Evolutionary conservation across 768 basidiomycete genomes (phyloP).

Genomic region (Ephemerocybe angulata): DNA sequence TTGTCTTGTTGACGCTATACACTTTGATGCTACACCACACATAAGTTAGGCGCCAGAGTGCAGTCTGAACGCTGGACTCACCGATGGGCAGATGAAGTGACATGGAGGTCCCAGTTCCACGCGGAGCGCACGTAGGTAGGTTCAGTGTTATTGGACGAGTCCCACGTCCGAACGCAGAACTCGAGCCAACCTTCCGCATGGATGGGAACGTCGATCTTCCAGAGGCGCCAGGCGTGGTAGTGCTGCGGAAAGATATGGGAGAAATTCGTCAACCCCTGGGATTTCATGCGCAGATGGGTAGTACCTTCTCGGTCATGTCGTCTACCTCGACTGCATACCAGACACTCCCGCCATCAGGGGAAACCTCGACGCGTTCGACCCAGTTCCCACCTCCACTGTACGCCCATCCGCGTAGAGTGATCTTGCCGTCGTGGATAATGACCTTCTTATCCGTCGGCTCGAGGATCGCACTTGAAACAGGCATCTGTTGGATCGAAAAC

Average conservation of each 20-base stretch:
- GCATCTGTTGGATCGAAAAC: conserved; percentile 57
- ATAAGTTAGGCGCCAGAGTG: neutral
- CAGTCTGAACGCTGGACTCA: conserved; percentile 5
- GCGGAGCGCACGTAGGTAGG: conserved; percentile 52
- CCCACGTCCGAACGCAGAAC: conserved; percentile 54
- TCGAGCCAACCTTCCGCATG: conserved; percentile 57
- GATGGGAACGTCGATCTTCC: conserved; percentile 48
- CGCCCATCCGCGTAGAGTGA: conserved; percentile 41
- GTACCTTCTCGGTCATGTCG: conserved; percentile 48
- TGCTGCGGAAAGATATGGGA: conserved; percentile 39
- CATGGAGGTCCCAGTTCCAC: conserved; percentile 55
- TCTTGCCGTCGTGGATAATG: conserved; percentile 45
- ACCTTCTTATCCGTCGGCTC: conserved; percentile 41
- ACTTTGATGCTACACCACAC: conserved; percentile 40
- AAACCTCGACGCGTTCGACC: conserved; percentile 55
- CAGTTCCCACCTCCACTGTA: conserved; percentile 50
- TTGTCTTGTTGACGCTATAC: conserved; percentile 46
- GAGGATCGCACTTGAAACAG: conserved; percentile 54
- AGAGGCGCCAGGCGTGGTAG: conserved; percentile 53
- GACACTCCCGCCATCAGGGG: conserved; percentile 46
- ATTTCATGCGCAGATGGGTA: too few relatives aligned
- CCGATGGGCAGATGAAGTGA: conserved; percentile 48
- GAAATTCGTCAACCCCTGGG: too few relatives aligned
- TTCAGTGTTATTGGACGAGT: conserved; percentile 55
- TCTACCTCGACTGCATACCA: conserved; percentile 48